Percentiles rank a stretch among this genome's conserved stretches.
phyloP scores from a whole-genome alignment of 2,329 filamentous ascomycete genomes.

The Scorias spongiosa region DNA sequence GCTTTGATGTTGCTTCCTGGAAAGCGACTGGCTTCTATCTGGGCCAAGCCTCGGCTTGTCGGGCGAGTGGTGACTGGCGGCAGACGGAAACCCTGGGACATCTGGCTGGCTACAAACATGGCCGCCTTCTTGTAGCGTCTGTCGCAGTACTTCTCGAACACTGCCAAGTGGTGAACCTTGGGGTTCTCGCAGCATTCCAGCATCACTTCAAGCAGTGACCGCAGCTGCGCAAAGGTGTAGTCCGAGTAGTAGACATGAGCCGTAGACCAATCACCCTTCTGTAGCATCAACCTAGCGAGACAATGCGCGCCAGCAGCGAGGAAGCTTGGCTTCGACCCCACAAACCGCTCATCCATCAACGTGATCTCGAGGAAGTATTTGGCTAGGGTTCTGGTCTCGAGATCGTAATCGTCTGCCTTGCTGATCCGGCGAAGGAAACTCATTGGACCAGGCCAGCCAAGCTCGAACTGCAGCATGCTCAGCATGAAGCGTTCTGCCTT shows the following conservation, averaged over 20 bases:
- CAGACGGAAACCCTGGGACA: slow-evolving; percentile 45
- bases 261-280: slow-evolving; percentile 76
- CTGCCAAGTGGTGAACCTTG: slow-evolving; percentile 64
- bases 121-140: slow-evolving; percentile 77
- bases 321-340: slow-evolving; percentile 80
- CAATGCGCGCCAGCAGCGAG: slow-evolving; percentile 85
- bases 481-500: slow-evolving; percentile 98
- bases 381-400: slow-evolving; percentile 85
- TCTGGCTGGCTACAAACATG: slow-evolving; percentile 59
- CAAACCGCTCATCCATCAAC: slow-evolving; percentile 95
- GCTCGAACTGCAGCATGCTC: slow-evolving; percentile 85
- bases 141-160: slow-evolving; percentile 86
- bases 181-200: slow-evolving; percentile 78
- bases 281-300: slow-evolving; percentile 71
- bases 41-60: too few species aligned
- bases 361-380: slow-evolving; percentile 97
- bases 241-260: slow-evolving; percentile 85
- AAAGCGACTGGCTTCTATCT: too few species aligned
- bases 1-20: too few species aligned
- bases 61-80: slow-evolving; percentile 12
- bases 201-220: slow-evolving; percentile 60
- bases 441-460: slow-evolving; percentile 98
- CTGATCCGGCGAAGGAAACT: slow-evolving; percentile 92
- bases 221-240: slow-evolving; percentile 76
- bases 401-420: slow-evolving; percentile 95